Evolutionary conservation across 371 early-diverging fungal genomes (phyloP), one percentile per base, ranked within the genome.

Genomic region (Mortierella sp.): DNA sequence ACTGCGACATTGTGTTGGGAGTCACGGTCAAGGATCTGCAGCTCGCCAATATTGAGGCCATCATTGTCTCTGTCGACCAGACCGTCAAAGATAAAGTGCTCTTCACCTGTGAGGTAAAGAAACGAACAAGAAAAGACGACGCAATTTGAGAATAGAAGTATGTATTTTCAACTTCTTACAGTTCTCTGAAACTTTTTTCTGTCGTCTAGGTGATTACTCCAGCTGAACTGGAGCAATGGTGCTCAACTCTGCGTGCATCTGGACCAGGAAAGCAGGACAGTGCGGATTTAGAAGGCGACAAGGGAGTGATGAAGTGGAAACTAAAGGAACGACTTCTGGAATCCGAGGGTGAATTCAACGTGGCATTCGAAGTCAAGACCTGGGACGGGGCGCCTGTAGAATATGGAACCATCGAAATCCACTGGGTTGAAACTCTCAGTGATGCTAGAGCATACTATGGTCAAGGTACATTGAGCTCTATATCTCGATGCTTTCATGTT

Each of bases 61-160:
- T 68, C 19, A 34, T 68, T 0, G 68, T 68, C 24, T 24, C 68
- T 42, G 38, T 68, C 34, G 68, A 68, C 9, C 68, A 68, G 21
- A 68, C 42, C 3, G 11, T 68, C 24, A 21, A 63, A 1, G 68
- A 42, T 8, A 68, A 68, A 42, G 44, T 38, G 21, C 42, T 42
- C 9, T 68, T 68, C 68, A 68, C 68, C 38, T 68, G 38, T 38
- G 68, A 68, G 42, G 68, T 68, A 68, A 38, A 38, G 14, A 38
- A 24, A 38, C 5, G 42, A 38, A 38, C 5, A 38, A 38, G 42
- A 3, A 38, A 38, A 38, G 42, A 38, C 1, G 3, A 38, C 5
- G 42, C 42, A 5, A 38, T 38, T 3, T 38, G 42, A 38, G 42
- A 5, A 38, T 38, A 38, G n/a, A n/a, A n/a, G n/a, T 5, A 38